phyloP scores from a whole-genome alignment of 2,329 filamentous ascomycete species.

The Fusarium lyarnte region DNA sequence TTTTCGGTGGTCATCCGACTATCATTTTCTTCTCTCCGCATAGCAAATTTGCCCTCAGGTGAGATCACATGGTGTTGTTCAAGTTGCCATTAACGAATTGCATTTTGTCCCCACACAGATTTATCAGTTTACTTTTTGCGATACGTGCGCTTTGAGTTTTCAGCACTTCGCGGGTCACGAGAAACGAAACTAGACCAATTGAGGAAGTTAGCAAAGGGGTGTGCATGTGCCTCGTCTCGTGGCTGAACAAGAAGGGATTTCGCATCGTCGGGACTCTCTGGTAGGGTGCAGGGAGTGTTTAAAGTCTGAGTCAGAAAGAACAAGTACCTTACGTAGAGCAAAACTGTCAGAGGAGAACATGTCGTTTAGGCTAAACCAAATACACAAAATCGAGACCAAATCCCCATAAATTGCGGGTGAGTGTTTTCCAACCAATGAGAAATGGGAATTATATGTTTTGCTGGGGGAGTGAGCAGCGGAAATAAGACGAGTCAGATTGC shows the following conservation, averaged over 20 bases:
- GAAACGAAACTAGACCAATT: constrained; percentile 23
- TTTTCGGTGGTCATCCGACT: constrained; percentile 7
- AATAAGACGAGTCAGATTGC: constrained; percentile 28
- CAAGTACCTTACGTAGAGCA: neutral
- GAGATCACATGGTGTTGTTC: constrained; percentile 21
- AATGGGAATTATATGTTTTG: neutral
- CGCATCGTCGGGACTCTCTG: neutral
- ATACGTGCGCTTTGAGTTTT: constrained; percentile 25
- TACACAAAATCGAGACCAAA: constrained; percentile 26
- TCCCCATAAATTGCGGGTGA: neutral
- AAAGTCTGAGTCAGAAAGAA: constrained; percentile 25
- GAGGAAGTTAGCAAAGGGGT: neutral
- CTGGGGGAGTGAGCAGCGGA: constrained; percentile 4
- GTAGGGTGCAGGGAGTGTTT: neutral
- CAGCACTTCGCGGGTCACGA: constrained; percentile 8
- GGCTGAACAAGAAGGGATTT: constrained; percentile 10
- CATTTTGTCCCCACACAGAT: neutral
- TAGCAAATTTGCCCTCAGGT: neutral
- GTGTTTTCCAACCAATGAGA: neutral
- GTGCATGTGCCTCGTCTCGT: neutral
- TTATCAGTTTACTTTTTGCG: constrained; percentile 22
- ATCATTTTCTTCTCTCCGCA: neutral
- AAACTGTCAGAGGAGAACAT: neutral
- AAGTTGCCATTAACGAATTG: neutral
- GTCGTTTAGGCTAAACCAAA: constrained; percentile 30